Conservation (phyloP, 2,329 filamentous ascomycete genomes). For the Cordyceps militaris region DNA sequence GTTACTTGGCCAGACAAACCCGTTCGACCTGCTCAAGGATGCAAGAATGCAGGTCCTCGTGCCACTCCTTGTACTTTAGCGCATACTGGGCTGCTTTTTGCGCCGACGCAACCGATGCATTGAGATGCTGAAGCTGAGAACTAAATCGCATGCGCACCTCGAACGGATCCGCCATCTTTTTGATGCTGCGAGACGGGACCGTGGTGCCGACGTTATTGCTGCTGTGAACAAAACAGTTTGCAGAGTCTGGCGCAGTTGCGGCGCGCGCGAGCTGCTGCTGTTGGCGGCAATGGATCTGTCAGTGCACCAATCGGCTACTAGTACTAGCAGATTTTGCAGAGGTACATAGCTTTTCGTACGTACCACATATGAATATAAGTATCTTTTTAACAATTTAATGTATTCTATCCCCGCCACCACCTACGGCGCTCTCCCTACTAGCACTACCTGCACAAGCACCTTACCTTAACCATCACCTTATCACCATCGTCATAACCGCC, state of each 20-base stretch:
- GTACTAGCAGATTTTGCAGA: too few species aligned
- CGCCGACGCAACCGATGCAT: constrained; percentile 79
- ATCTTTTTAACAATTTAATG: too few species aligned
- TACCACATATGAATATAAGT: too few species aligned
- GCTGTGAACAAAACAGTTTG: neutral
- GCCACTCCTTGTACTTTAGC: constrained; percentile 86
- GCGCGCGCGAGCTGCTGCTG: neutral
- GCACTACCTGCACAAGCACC: too few species aligned
- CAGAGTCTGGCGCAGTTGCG: neutral
- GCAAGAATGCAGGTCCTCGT: constrained; percentile 94
- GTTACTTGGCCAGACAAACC: constrained; percentile 38
- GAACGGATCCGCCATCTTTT: constrained; percentile 70
- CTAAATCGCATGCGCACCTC: constrained; percentile 98
- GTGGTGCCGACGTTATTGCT: neutral
- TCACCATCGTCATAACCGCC: too few species aligned
- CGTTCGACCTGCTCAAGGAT: constrained; percentile 92
- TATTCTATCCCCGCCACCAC: too few species aligned
- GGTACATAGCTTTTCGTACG: too few species aligned
- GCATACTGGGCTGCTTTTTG: constrained; percentile 94
- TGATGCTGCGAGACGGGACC: neutral
- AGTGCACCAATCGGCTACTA: too few species aligned
- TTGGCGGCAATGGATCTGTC: neutral
- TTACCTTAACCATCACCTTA: too few species aligned
- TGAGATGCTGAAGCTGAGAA: constrained; percentile 78
- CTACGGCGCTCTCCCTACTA: too few species aligned